phyloP scores from a whole-genome alignment of 495 filamentous ascomycete genomes.

The Neurospora cerealis region DNA sequence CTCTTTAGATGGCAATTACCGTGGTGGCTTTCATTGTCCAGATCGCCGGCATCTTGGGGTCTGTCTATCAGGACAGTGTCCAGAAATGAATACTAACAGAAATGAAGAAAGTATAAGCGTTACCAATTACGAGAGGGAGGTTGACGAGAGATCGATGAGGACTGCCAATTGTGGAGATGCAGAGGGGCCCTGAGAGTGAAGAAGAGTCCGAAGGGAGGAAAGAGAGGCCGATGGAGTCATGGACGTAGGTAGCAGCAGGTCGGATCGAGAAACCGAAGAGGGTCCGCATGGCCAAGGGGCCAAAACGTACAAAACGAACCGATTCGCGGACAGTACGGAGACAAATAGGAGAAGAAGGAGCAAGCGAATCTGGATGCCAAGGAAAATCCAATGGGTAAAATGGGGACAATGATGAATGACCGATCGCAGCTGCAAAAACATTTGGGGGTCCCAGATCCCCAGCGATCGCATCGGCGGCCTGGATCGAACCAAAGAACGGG shows the following conservation, averaged over 20 bases:
- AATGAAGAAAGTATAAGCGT: not conserved
- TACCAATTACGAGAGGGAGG: not conserved
- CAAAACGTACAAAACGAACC: not conserved
- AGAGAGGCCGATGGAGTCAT: not conserved
- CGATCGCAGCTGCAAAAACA: constrained; percentile 1
- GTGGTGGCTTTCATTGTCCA: not conserved
- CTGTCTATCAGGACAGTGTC: not conserved
- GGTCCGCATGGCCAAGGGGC: not conserved
- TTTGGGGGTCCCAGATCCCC: not conserved
- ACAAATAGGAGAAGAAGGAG: not conserved
- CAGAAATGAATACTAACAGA: not conserved
- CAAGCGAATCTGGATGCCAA: constrained; percentile 2
- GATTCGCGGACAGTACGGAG: not conserved
- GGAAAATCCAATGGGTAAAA: not conserved
- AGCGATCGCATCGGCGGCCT: not conserved
- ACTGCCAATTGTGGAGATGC: not conserved
- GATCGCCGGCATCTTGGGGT: not conserved
- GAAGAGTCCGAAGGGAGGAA: not conserved
- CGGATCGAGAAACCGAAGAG: not conserved
- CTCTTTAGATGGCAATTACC: not conserved
- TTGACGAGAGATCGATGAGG: not conserved
- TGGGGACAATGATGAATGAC: not conserved
- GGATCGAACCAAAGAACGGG: constrained; percentile 7
- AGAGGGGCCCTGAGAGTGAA: not conserved
- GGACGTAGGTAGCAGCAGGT: not conserved